Evolutionary conservation across 2,329 filamentous ascomycete species (phyloP).

Genomic region (Epichloe aotearoae): DNA sequence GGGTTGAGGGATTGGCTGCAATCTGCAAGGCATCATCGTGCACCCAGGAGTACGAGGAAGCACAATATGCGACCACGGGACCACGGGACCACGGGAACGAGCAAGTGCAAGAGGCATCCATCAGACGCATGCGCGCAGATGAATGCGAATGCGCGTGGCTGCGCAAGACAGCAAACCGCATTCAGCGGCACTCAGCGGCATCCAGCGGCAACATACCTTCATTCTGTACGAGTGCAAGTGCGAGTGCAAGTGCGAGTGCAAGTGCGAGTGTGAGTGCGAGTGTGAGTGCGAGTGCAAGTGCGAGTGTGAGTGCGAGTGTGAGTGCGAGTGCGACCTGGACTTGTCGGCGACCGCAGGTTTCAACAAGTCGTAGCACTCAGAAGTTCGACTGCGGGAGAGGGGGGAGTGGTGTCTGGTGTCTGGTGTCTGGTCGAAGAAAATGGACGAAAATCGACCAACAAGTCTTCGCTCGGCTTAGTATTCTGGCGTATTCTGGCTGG

Average conservation of each 20-base stretch:
- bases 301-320: conserved; percentile 6
- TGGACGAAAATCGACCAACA: not conserved
- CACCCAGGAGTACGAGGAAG: not conserved
- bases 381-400: not conserved
- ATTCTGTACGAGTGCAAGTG: conserved; percentile 23
- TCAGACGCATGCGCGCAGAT: not conserved
- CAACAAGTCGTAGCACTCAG: not conserved
- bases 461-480: not conserved
- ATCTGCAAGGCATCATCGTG: not conserved
- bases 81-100: not conserved
- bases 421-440: not conserved
- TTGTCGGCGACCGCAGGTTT: not conserved
- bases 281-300: conserved; percentile 15
- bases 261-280: conserved; percentile 10
- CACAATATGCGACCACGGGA: conserved; percentile 1
- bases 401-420: not conserved
- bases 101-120: not conserved
- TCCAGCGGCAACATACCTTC: conserved; percentile 14
- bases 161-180: not conserved
- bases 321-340: not conserved
- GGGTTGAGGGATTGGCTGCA: not conserved
- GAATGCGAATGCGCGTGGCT: not conserved
- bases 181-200: not conserved
- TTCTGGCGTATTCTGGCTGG: not conserved
- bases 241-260: conserved; percentile 12